Conservation (phyloP, 2,329 filamentous ascomycete genomes). For the Oidium heveae region DNA sequence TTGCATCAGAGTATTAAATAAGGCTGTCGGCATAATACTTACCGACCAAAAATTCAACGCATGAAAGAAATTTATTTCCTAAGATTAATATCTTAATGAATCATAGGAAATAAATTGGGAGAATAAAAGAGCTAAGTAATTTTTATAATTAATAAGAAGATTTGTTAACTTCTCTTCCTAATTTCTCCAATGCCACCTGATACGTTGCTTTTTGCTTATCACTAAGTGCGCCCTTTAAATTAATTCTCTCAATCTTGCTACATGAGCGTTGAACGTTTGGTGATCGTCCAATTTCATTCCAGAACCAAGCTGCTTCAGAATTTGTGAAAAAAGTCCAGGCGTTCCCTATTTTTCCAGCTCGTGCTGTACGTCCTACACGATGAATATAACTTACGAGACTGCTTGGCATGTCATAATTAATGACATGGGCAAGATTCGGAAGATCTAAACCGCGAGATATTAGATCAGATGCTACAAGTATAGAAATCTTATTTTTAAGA, state of each 20-base stretch:
- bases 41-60: too few species aligned
- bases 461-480: slow-evolving; percentile 81
- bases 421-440: slow-evolving; percentile 50
- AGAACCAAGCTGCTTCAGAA: slow-evolving; percentile 66
- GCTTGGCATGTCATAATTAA: slow-evolving; percentile 81
- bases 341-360: slow-evolving; percentile 48
- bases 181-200: slow-evolving; percentile 23
- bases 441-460: slow-evolving; percentile 78
- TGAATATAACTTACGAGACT: slow-evolving; percentile 71
- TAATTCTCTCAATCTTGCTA: slow-evolving; percentile 20
- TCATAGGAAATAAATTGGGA: too few species aligned
- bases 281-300: slow-evolving; percentile 47
- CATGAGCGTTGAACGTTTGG: slow-evolving; percentile 21
- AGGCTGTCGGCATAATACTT: too few species aligned
- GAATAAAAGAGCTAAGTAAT: too few species aligned
- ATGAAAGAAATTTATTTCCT: too few species aligned
- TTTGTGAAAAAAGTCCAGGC: slow-evolving; percentile 76
- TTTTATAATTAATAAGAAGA: too few species aligned
- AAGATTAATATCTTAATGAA: too few species aligned
- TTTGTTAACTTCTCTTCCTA: slow-evolving; percentile 7
- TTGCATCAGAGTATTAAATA: too few species aligned
- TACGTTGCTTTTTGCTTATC: slow-evolving; percentile 19
- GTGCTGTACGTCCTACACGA: slow-evolving; percentile 70
- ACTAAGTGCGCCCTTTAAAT: slow-evolving; percentile 17
- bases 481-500: slow-evolving; percentile 31